phyloP scores from a whole-genome alignment of 352 stramenopile genomes.

The Thraustochytrium aureum region DNA sequence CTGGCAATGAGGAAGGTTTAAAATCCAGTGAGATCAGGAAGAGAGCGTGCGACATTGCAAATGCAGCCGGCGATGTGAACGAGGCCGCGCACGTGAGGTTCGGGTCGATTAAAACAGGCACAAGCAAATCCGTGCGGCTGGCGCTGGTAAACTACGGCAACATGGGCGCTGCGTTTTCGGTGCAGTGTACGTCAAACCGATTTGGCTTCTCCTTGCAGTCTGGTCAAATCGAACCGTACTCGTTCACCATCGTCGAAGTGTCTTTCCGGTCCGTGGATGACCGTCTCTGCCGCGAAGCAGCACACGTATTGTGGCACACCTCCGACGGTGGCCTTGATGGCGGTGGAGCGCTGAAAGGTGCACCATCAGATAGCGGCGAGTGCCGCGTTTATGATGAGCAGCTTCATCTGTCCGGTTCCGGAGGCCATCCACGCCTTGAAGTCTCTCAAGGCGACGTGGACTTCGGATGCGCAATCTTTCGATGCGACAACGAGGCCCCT shows the following conservation, averaged over 20 bases:
- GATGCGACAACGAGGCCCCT: neutral
- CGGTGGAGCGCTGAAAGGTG: no score
- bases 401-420: no score
- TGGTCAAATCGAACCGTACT: neutral
- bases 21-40: no score
- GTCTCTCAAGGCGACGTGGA: slow-evolving; percentile 10
- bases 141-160: slow-evolving; percentile 20
- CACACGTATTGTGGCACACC: neutral
- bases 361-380: no score
- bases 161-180: slow-evolving; percentile 18
- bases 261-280: neutral
- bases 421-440: slow-evolving; percentile 4
- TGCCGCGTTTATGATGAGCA: no score
- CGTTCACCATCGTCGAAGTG: neutral
- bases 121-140: neutral
- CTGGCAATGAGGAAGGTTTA: no score
- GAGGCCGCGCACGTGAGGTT: neutral
- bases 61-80: neutral
- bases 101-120: slow-evolving; percentile 34
- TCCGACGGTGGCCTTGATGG: no score
- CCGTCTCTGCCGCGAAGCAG: neutral
- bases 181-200: neutral
- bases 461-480: slow-evolving; percentile 22
- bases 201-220: slow-evolving; percentile 5
- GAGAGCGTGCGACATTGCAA: no score